Conservation (phyloP, 2,329 filamentous ascomycete species). For the Penicillium frequentans region DNA sequence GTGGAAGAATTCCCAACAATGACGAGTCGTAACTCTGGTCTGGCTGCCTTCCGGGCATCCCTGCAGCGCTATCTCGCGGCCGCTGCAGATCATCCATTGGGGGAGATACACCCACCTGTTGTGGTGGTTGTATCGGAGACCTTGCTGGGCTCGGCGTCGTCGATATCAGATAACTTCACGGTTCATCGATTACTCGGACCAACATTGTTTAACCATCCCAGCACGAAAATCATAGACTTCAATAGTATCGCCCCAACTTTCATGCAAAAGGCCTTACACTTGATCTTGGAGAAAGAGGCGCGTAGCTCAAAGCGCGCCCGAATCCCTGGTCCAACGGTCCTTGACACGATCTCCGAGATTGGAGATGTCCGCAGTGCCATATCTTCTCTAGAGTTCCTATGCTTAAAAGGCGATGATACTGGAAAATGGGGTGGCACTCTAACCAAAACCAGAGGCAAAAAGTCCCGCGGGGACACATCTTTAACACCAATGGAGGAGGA, state of each 20-base stretch:
- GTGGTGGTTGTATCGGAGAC: conserved; percentile 93
- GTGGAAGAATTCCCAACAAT: conserved; percentile 83
- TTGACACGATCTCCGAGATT: conserved; percentile 78
- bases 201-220: conserved; percentile 78
- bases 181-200: conserved; percentile 85
- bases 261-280: conserved; percentile 78
- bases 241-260: conserved; percentile 87
- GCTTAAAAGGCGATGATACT: conserved; percentile 73
- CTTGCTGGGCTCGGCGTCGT: conserved; percentile 78
- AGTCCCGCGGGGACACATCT: conserved; percentile 45
- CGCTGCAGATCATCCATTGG: conserved; percentile 55
- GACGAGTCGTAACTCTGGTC: conserved; percentile 64
- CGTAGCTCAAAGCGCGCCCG: conserved; percentile 71
- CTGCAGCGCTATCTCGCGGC: conserved; percentile 73
- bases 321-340: conserved; percentile 74
- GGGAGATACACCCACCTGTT: conserved; percentile 64
- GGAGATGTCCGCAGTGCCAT: conserved; percentile 93
- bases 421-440: conserved; percentile 75
- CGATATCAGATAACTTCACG: conserved; percentile 87
- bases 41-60: conserved; percentile 72
- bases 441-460: conserved; percentile 67
- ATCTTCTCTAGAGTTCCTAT: conserved; percentile 88
- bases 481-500: conserved; percentile 78
- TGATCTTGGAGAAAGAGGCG: conserved; percentile 82
- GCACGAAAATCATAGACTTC: conserved; percentile 81